Conservation (phyloP, 1,284 basidiomycete genomes). For the Cryptococcus depauperatus region DNA sequence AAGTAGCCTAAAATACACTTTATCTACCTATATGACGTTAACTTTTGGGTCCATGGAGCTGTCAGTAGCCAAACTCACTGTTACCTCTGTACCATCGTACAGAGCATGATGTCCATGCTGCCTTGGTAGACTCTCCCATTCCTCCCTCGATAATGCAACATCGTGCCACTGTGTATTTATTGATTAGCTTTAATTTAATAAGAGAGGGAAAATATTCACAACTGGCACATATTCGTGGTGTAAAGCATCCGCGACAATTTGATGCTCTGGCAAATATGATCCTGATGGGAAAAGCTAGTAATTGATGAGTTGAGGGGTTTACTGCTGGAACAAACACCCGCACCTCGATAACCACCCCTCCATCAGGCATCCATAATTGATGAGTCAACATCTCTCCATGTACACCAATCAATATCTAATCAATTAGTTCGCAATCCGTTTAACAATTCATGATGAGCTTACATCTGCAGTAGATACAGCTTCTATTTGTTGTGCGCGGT, state of each 20-base stretch:
- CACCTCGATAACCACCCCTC: slow-evolving; percentile 23
- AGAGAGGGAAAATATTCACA: slow-evolving; percentile 11
- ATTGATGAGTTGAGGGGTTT: too few relatives aligned
- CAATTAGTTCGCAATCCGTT: background rate
- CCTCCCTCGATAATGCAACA: slow-evolving; percentile 8
- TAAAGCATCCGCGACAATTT: slow-evolving; percentile 17
- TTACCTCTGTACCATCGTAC: slow-evolving; percentile 17
- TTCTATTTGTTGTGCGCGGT: background rate
- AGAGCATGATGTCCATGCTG: slow-evolving; percentile 10
- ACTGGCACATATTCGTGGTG: slow-evolving; percentile 19
- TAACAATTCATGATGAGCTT: background rate
- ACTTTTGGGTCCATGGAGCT: background rate
- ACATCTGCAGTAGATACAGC: background rate
- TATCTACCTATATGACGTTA: slow-evolving; percentile 6
- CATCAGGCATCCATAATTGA: slow-evolving; percentile 24
- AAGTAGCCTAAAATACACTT: slow-evolving; percentile 6
- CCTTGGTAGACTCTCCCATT: slow-evolving; percentile 17
- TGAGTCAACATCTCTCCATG: slow-evolving; percentile 22
- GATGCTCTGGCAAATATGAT: slow-evolving; percentile 18
- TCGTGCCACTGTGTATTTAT: slow-evolving; percentile 11
- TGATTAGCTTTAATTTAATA: background rate
- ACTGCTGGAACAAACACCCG: too few relatives aligned
- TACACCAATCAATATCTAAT: slow-evolving; percentile 21
- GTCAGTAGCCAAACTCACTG: slow-evolving; percentile 5
- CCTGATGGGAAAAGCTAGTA: slow-evolving; percentile 20